Conservation (phyloP, 192 early-diverging fungal genomes). For the Gaertneriomyces semiglobifer region DNA sequence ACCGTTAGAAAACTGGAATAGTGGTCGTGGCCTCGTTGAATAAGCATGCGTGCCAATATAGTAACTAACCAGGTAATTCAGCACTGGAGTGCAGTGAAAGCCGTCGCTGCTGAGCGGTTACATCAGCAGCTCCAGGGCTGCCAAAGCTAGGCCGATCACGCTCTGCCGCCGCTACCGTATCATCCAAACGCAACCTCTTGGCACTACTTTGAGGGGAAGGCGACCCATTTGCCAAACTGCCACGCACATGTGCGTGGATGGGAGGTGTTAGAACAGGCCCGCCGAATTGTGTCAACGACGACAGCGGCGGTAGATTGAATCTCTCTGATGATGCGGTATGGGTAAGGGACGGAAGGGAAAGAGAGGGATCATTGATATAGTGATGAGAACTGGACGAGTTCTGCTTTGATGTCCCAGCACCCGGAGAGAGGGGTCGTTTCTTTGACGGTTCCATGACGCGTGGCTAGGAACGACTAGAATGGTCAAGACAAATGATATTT, state of each 20-base stretch:
- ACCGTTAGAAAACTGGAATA: background rate
- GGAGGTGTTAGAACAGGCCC: slow-evolving; percentile 9
- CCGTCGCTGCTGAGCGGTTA: background rate
- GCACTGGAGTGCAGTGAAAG: slow-evolving; percentile 16
- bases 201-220: background rate
- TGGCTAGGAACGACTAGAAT: no score
- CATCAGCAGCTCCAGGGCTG: slow-evolving; percentile 2
- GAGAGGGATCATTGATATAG: slow-evolving; percentile 1
- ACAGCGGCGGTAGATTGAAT: slow-evolving; percentile 23
- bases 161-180: background rate
- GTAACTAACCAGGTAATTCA: slow-evolving; percentile 19
- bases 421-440: no score
- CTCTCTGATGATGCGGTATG: slow-evolving; percentile 18
- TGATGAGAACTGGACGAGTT: no score
- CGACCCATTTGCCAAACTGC: background rate
- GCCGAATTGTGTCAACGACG: background rate
- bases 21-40: background rate
- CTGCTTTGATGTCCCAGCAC: no score
- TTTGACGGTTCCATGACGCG: no score
- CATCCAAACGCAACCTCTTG: slow-evolving; percentile 22
- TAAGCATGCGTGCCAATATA: background rate
- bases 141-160: background rate
- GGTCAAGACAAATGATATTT: no score
- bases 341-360: slow-evolving; percentile 14
- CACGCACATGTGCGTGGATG: slow-evolving; percentile 1